A percentile compares a stretch with the other conserved stretches of the same genome.
Conservation (phyloP, 2,329 filamentous ascomycete genomes). For the Paecilomyces sp. region DNA sequence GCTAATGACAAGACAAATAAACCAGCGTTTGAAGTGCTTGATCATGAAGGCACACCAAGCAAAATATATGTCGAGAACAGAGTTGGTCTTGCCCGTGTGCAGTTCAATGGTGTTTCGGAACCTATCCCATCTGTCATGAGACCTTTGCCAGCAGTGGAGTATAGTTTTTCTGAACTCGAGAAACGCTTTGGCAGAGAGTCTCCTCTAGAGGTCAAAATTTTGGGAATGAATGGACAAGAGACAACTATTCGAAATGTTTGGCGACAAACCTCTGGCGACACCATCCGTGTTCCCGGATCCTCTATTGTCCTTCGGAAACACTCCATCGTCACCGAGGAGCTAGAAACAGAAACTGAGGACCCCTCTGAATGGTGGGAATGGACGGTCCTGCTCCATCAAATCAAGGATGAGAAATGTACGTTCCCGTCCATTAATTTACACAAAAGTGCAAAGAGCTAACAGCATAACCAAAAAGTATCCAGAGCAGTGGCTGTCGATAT, state of each 20-base stretch:
- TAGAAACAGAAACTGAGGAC: not conserved
- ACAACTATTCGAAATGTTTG: slow-evolving; percentile 24
- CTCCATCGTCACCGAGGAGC: slow-evolving; percentile 2
- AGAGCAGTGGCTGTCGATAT: slow-evolving; percentile 39
- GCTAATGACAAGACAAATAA: not conserved
- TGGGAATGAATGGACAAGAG: slow-evolving; percentile 38
- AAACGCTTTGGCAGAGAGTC: slow-evolving; percentile 18
- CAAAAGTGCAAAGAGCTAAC: slow-evolving; percentile 11
- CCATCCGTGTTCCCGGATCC: slow-evolving; percentile 34
- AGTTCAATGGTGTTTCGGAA: slow-evolving; percentile 17
- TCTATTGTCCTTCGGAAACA: slow-evolving; percentile 33
- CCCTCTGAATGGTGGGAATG: not conserved
- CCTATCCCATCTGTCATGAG: slow-evolving; percentile 10
- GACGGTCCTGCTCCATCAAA: not conserved
- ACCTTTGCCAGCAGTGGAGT: not conserved
- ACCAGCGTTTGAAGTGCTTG: slow-evolving; percentile 7
- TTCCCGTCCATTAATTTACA: slow-evolving; percentile 12
- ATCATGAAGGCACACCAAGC: not conserved
- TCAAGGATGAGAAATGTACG: not conserved
- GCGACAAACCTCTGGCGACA: slow-evolving; percentile 22
- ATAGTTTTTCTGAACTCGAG: not conserved
- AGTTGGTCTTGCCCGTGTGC: slow-evolving; percentile 20
- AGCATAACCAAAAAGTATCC: slow-evolving; percentile 19
- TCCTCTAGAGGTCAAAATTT: slow-evolving; percentile 23
- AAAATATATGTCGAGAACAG: slow-evolving; percentile 5